Percentiles rank a stretch among this genome's conserved stretches.
These are phyloP conservation scores for Dalbergia cochinchinensis DNA, from an alignment of 306 rosid species.

Conservation along the genomic window DNA sequence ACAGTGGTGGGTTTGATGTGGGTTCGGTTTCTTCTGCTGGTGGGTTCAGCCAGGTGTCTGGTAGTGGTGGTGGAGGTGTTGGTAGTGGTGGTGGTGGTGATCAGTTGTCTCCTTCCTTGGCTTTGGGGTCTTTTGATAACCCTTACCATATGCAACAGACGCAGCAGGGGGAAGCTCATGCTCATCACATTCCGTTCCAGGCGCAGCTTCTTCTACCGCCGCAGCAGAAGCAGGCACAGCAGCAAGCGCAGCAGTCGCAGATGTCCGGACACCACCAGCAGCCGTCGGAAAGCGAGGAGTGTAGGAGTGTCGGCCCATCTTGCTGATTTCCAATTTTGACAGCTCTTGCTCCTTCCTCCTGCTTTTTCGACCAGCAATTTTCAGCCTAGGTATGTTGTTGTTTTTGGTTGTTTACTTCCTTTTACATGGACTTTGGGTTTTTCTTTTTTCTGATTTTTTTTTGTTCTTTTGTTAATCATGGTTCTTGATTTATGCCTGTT, in stretches of 20 bases:
- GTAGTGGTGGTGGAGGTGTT: constrained; percentile 27
- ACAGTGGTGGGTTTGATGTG: constrained; percentile 69
- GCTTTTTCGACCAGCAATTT: constrained; percentile 46
- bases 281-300: constrained; percentile 65
- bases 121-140: constrained; percentile 72
- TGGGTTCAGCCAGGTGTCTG: constrained; percentile 63
- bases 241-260: constrained; percentile 55
- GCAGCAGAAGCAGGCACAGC: constrained; percentile 58
- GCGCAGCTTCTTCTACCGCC: constrained; percentile 75
- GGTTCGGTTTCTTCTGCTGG: constrained; percentile 57
- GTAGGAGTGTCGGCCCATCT: constrained; percentile 73
- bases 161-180: constrained; percentile 49
- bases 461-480: constrained; percentile 6
- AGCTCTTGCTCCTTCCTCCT: constrained; percentile 43
- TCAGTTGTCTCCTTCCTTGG: constrained; percentile 70
- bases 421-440: constrained; percentile 5
- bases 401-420: background rate
- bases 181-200: constrained; percentile 57
- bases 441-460: background rate
- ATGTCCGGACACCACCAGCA: constrained; percentile 42
- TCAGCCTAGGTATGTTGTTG: constrained; percentile 58
- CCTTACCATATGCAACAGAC: constrained; percentile 66
- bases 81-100: constrained; percentile 29
- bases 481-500: constrained; percentile 35
- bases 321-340: constrained; percentile 54